phyloP scores from a whole-genome alignment of 148 eudicot genomes.

The Diospyros kaki region DNA sequence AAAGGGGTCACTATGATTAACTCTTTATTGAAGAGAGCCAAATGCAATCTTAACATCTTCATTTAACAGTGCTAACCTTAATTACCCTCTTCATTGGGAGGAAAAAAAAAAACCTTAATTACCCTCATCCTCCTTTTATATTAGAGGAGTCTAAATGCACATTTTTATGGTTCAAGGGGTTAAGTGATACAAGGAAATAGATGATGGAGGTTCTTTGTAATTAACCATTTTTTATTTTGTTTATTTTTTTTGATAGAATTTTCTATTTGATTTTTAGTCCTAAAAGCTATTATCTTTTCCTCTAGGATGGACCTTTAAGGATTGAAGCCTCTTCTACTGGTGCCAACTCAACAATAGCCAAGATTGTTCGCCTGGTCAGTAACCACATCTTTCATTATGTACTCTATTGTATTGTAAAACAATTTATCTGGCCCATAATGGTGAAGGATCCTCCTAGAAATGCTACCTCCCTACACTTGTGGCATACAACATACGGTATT shows the following conservation, averaged over 20 bases:
- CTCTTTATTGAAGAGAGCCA: too few relatives aligned
- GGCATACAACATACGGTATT: not conserved
- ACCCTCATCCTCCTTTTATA: too few relatives aligned
- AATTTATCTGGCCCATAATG: not conserved
- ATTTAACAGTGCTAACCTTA: too few relatives aligned
- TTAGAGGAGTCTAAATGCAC: too few relatives aligned
- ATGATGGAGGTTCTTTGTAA: too few relatives aligned
- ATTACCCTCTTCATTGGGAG: too few relatives aligned
- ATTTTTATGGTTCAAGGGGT: too few relatives aligned
- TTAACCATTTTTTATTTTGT: not conserved
- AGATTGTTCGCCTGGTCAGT: conserved; percentile 76
- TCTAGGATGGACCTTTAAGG: conserved; percentile 92
- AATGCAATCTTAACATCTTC: too few relatives aligned
- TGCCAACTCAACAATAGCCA: conserved; percentile 83
- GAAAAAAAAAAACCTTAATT: too few relatives aligned
- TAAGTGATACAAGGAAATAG: too few relatives aligned
- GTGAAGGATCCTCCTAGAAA: not conserved
- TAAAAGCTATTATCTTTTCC: not conserved
- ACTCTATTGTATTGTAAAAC: not conserved
- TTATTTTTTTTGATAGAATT: not conserved
- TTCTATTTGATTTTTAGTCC: not conserved
- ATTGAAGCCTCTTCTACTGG: conserved; percentile 88
- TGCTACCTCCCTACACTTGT: conserved; percentile 2
- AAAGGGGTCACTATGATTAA: too few relatives aligned
- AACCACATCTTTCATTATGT: not conserved